A percentile compares a stretch with the other conserved stretches of the same genome.
Conservation (phyloP, 2,329 filamentous ascomycete genomes). For the Aspergillus sp. region DNA sequence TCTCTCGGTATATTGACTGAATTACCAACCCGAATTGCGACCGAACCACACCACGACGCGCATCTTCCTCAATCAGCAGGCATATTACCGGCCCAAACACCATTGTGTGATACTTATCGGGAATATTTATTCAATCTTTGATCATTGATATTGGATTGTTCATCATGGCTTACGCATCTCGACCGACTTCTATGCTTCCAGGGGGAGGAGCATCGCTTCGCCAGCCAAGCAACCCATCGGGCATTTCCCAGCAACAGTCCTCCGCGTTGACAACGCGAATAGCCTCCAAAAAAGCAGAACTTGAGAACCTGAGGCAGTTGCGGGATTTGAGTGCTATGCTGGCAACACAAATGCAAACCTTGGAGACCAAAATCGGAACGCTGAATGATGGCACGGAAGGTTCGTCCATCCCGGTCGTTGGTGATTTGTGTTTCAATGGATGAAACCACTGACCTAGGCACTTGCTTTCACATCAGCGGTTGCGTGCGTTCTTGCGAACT, state of each 20-base stretch:
- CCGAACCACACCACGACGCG: too few relatives aligned
- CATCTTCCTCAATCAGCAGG: too few relatives aligned
- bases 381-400: slow-evolving; percentile 56
- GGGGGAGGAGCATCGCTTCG: slow-evolving; percentile 21
- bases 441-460: neutral
- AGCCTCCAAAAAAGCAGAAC: slow-evolving; percentile 54
- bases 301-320: slow-evolving; percentile 54
- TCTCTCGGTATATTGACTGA: neutral
- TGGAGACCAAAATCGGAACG: slow-evolving; percentile 54
- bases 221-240: slow-evolving; percentile 21
- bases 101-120: neutral
- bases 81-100: neutral
- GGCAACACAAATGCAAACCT: slow-evolving; percentile 54
- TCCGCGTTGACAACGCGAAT: slow-evolving; percentile 54
- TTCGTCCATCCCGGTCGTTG: slow-evolving; percentile 15
- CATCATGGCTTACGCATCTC: slow-evolving; percentile 30
- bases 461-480: slow-evolving; percentile 40
- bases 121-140: neutral
- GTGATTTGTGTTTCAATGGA: neutral
- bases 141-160: neutral
- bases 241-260: slow-evolving; percentile 41
- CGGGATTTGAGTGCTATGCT: slow-evolving; percentile 55
- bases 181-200: slow-evolving; percentile 26
- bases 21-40: neutral
- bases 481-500: slow-evolving; percentile 58